phyloP scores from a whole-genome alignment of 805 yeast genomes.

The Wickerhamomyces strasburgensis region DNA sequence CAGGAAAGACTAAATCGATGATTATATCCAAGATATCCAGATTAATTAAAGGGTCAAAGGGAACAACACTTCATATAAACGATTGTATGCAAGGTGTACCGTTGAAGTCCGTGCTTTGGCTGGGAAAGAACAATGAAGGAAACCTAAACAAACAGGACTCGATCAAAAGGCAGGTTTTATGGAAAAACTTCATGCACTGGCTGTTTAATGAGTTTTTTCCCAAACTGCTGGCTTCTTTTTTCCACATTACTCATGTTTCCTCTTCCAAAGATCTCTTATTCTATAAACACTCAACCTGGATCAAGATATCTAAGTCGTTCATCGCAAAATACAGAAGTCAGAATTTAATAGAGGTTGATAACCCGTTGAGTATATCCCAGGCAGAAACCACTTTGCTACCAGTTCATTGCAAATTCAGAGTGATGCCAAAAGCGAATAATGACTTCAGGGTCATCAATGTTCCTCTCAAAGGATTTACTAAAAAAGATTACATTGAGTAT shows the following conservation, averaged over 20 bases:
- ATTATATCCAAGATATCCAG: constrained; percentile 33
- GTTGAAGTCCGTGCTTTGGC: constrained; percentile 50
- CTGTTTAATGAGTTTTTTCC: constrained; percentile 42
- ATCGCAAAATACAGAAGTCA: constrained; percentile 35
- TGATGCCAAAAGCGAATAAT: constrained; percentile 52
- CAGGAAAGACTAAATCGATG: constrained; percentile 39
- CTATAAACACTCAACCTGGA: constrained; percentile 61
- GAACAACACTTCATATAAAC: constrained; percentile 31
- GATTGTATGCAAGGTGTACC: constrained; percentile 33
- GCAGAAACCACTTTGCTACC: constrained; percentile 17
- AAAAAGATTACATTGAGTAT: constrained; percentile 31
- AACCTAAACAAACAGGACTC: constrained; percentile 39
- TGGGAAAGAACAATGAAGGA: constrained; percentile 30
- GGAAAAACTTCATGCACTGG: constrained; percentile 53
- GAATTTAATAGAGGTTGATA: constrained; percentile 28
- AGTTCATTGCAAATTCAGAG: constrained; percentile 33
- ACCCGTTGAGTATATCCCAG: constrained; percentile 13
- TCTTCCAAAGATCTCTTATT: constrained; percentile 36
- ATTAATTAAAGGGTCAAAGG: constrained; percentile 34
- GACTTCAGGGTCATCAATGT: constrained; percentile 59
- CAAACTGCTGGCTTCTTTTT: constrained; percentile 45
- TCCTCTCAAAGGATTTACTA: constrained; percentile 39
- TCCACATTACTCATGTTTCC: constrained; percentile 62
- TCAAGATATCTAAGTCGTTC: constrained; percentile 35
- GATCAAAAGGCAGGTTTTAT: constrained; percentile 30